These are phyloP conservation scores for Diaporthe ilicicola DNA, from an alignment of 2,329 filamentous ascomycete genomes.

Conservation along the genomic window DNA sequence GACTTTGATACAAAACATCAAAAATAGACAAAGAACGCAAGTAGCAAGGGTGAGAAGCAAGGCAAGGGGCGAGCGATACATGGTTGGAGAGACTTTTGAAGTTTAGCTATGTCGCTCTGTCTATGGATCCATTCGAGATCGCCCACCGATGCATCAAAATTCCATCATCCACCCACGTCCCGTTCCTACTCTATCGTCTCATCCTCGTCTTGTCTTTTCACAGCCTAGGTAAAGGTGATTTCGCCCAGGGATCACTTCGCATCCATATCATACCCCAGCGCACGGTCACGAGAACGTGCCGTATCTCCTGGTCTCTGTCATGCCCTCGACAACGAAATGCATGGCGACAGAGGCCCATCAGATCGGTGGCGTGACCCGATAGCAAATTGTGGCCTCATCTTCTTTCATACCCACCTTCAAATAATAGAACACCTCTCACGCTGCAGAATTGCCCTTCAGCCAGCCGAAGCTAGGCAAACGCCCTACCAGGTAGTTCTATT, in stretches of 20 bases:
- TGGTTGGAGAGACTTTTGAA: not conserved
- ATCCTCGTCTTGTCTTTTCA: not conserved
- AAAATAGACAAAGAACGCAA: not conserved
- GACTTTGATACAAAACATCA: not conserved
- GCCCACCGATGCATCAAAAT: not conserved
- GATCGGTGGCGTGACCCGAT: not conserved
- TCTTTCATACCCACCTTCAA: not conserved
- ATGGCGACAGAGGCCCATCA: not conserved
- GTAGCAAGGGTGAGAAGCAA: not conserved
- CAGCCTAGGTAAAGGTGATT: not conserved
- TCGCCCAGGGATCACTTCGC: not conserved
- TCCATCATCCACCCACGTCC: not conserved
- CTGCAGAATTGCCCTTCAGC: not conserved
- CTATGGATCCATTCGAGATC: slow-evolving; percentile 9
- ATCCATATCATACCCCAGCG: not conserved
- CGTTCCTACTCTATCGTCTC: not conserved
- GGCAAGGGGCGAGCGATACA: not conserved
- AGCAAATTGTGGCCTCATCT: not conserved
- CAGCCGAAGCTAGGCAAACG: not conserved
- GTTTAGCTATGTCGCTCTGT: slow-evolving; percentile 10
- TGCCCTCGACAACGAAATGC: not conserved
- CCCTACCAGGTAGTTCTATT: slow-evolving; percentile 5
- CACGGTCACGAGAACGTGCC: not conserved
- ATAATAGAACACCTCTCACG: not conserved
- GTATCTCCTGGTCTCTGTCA: not conserved